Percentiles rank a stretch among this genome's conserved stretches.
Conservation (phyloP, 2,329 filamentous ascomycete genomes). For the Colletotrichum melonis region DNA sequence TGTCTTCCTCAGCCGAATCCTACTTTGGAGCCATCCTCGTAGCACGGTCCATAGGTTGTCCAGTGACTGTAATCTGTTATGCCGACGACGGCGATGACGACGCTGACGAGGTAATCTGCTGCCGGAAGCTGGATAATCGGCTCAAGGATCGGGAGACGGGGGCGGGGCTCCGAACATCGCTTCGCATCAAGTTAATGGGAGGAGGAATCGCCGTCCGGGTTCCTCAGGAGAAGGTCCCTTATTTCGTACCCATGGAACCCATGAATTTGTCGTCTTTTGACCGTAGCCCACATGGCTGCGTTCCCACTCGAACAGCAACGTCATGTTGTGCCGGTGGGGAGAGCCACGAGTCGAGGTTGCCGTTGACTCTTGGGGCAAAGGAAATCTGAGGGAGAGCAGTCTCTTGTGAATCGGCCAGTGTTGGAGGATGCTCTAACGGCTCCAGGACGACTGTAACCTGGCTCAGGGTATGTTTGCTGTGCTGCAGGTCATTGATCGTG, state of each 20-base stretch:
- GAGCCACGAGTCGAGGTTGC: slow-evolving; percentile 10
- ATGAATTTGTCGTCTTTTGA: neutral
- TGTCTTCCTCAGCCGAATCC: neutral
- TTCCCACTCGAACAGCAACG: slow-evolving; percentile 13
- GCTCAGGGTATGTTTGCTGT: neutral
- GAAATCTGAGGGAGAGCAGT: neutral
- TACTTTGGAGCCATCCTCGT: neutral
- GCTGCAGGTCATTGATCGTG: slow-evolving; percentile 1
- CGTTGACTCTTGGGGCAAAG: neutral
- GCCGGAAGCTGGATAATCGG: slow-evolving; percentile 14
- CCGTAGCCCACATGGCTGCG: neutral
- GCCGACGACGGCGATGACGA: slow-evolving; percentile 8
- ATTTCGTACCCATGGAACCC: neutral
- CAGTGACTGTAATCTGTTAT: neutral
- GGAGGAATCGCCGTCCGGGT: slow-evolving; percentile 2
- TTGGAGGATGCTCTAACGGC: neutral
- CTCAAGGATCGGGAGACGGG: slow-evolving; percentile 18
- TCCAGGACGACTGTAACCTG: neutral
- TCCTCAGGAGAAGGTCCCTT: neutral
- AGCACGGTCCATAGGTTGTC: neutral
- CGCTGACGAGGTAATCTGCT: neutral
- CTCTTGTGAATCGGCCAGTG: neutral
- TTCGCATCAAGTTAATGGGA: slow-evolving; percentile 25
- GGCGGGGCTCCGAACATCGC: slow-evolving; percentile 21
- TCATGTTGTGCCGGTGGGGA: slow-evolving; percentile 6